Evolutionary conservation across 228 moss, liverwort and hornwort species (phyloP), one percentile per base, ranked within the genome.

Genomic region (Sphagnum fallax): DNA sequence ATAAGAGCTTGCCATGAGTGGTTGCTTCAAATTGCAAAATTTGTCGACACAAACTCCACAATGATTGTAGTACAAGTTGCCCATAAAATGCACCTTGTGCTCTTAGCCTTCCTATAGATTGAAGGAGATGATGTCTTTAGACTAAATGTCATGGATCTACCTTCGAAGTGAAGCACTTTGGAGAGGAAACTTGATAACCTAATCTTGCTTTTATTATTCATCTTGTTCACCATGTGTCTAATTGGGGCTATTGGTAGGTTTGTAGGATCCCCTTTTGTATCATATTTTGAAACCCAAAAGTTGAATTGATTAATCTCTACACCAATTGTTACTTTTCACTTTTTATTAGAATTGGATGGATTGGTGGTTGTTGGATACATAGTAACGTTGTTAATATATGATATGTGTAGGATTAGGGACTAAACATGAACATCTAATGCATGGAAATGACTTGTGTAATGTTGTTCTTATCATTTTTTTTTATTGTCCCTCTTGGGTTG

Each of bases 161-260:
- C 95, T 58, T 95, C 95, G 16, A 95, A 95, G 75, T 84, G 95
- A 63, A 95, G 95, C 79, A 95, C 88, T 18, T 70, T 95, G 80
- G 95, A 95, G 71, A 78, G 90, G 71, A 83, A 89, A 74, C 92
- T 95, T 69, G 95, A 95, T 77, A 81, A 85, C 80, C 82, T 95
- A 32, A 95, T 95, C 74, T 64, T 95, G 67, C 79, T 95, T 13
- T 85, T 95, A 9, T 95, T 95, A 65, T 77, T 81, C 75, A 85
- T 95, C 64, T 78, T 95, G 65, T 95, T 92, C 75, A 53, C 75
- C 52, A 53, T 95, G 6, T 95, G 95, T 76, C 85, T 92, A 52
- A 79, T 95, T 74, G 92, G 95, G 63, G 95, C 84, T 47, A 86
- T 95, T 16, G 90, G 95, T 75, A 89, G 91, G 91, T 91, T 65